Conservation (phyloP, 2,329 filamentous ascomycete species). For the Ophiostoma angusticollis region DNA sequence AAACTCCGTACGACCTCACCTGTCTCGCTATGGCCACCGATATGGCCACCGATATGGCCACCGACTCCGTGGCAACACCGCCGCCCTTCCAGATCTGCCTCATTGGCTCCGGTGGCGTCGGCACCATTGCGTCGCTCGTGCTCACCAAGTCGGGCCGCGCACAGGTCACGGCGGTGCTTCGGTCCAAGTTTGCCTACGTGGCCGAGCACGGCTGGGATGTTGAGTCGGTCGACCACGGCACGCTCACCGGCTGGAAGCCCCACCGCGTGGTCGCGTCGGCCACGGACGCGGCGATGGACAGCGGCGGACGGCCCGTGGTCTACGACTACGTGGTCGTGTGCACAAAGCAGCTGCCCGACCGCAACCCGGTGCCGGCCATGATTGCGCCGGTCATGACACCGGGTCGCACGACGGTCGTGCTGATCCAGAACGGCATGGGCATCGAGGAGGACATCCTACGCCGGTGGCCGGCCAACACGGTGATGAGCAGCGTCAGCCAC, state of each 20-base stretch:
- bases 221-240: constrained; percentile 11
- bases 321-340: constrained; percentile 13
- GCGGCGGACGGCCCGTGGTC: neutral
- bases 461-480: constrained; percentile 10
- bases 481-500: constrained; percentile 13
- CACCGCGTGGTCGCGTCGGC: constrained; percentile 9
- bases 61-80: too few species aligned
- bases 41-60: too few species aligned
- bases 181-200: constrained; percentile 11
- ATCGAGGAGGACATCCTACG: constrained; percentile 11
- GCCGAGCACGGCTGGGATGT: constrained; percentile 11
- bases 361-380: constrained; percentile 5
- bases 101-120: constrained; percentile 11
- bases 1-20: too few species aligned
- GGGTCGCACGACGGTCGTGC: constrained; percentile 7
- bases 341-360: constrained; percentile 11
- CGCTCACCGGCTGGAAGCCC: constrained; percentile 8
- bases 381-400: constrained; percentile 10
- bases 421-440: constrained; percentile 14
- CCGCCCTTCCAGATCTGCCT: too few species aligned
- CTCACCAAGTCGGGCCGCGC: constrained; percentile 10
- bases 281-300: neutral
- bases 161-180: constrained; percentile 11
- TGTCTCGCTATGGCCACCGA: too few species aligned
- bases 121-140: constrained; percentile 13